Evolutionary conservation across 23 red algal species (phyloP), one percentile per base, ranked within the genome.

Genomic region (Pyropia yezoensis): DNA sequence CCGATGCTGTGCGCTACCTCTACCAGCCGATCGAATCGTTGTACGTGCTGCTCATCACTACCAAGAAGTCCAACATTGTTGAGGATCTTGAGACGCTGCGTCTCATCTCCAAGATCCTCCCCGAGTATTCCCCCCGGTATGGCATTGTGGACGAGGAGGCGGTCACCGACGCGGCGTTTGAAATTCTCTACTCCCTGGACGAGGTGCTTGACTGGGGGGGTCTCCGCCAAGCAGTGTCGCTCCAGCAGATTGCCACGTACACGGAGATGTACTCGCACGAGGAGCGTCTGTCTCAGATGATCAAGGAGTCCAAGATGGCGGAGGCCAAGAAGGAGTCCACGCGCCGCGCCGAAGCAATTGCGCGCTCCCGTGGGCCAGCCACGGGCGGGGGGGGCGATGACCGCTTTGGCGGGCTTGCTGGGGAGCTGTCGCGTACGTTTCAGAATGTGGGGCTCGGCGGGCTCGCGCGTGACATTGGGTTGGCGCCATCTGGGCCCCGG

Each of bases 141-240:
- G 94, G 83, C 47, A 75, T 80, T 11, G 73, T 98, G 7, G 87
- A 91, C 52, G 94, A 98, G 73, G 73, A 80, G 33, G 81, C 86
- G 16, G 83, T 98, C 24, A 66, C 80, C 33, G 86, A 98, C 27
- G 75, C 85, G n/a, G 94, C 94, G 0, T 98, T 98, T 58, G 94
- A 98, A 22, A 69, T 98, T 16, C 78, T 98, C 23, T 85, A 82
- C 75, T 83, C 94, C 11, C 91, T 98, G 54, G 94, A 98, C 64
- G 94, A 98, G 63, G 94, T 98, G 56, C 72, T 98, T 59, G 86
- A 98, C 51, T 98, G 94, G 94, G 85, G 94, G 54, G 94, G 94
- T 7, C 56, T 65, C 58, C 78, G 81, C 17, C 80, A 98, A 27
- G 82, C 73, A 27, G 94, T 98, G 19, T 77, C 80, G 24, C 70